These are phyloP conservation scores for Cyclanthera cordifolia DNA, from an alignment of 306 rosid species.

Conservation along the genomic window DNA sequence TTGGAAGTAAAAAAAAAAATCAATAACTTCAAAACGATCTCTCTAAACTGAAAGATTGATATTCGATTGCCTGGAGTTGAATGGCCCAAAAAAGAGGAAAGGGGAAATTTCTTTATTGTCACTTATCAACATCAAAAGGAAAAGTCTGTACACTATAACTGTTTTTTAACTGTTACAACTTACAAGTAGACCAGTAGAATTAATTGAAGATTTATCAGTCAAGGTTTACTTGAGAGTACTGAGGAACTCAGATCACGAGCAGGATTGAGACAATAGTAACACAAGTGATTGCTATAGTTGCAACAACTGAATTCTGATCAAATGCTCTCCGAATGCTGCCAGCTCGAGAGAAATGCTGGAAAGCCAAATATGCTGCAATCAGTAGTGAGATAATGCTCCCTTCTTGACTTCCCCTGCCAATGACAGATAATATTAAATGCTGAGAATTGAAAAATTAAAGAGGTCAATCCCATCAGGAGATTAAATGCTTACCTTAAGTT, in stretches of 20 bases:
- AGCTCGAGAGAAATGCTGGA: slow-evolving; percentile 78
- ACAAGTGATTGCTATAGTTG: slow-evolving; percentile 52
- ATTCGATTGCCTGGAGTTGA: neutral
- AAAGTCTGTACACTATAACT: neutral
- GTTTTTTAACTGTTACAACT: neutral
- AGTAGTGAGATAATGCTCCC: slow-evolving; percentile 53
- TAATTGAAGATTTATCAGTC: neutral
- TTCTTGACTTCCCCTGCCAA: slow-evolving; percentile 64
- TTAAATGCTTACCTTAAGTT: slow-evolving; percentile 31
- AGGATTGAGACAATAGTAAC: slow-evolving; percentile 36
- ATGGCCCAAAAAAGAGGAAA: neutral
- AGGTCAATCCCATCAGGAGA: neutral
- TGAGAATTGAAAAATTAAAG: slow-evolving; percentile 1
- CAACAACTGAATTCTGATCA: slow-evolving; percentile 80
- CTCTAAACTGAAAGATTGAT: neutral
- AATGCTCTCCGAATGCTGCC: slow-evolving; percentile 54
- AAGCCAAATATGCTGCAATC: slow-evolving; percentile 73
- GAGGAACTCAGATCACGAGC: slow-evolving; percentile 41
- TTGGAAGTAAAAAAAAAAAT: neutral
- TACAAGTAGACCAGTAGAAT: neutral
- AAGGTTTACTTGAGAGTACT: slow-evolving; percentile 4
- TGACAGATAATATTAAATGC: slow-evolving; percentile 13
- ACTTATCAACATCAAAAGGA: neutral
- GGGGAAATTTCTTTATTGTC: neutral
- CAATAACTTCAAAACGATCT: neutral